Base-by-base conservation (phyloP, 768 basidiomycete genomes). In the Pulveroboletus ravenelii region DNA sequence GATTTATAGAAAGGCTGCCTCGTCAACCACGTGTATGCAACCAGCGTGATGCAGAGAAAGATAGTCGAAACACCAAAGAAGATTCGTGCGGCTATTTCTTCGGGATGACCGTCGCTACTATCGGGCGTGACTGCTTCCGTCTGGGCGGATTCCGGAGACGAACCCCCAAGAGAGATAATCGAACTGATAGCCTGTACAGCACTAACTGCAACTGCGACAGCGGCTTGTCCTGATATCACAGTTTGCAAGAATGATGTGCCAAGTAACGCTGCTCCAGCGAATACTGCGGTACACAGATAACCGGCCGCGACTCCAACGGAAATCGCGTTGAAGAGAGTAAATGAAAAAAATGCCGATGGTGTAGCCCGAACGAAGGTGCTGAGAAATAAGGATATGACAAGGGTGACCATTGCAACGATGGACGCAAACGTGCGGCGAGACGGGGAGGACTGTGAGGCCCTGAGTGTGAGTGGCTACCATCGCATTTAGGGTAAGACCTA, bases 221-320 rank as follows among this genome's bases (percentile, higher is more conserved):
- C 89, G 0, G 87, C 92, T 67, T 93, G 89, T 12, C 90, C 92
- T 3, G 89, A 81, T 75, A 93, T 79, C 63, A 88, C 73, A 23
- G 80, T 74, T 64, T 93, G 87, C 45, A 93, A 77, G 12, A 82
- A 82, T 6, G 75, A 65, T 2, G 82, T 77, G 1, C 92, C 93
- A 57, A 92, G 88, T 6, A 91, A 70, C 0, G 89, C 83, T 3
- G 90, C 89, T 15, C 89, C 78, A 0, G 87, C 89, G 27, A 89
- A 78, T 38, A 87, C 76, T 10, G 90, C 78, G 0, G 84, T 87
- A 57, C 87, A 88, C 17, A 93, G 76, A 63, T 87, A 93, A 8
- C 86, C 80, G 0, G 85, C 85, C 0, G 80, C 74, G 17, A 73
- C 70, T 5, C 85, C 81, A 63, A 88, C 80, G 1, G 69, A 59